Conservation (phyloP, 768 basidiomycete genomes). For the Dentipellis fragilis region DNA sequence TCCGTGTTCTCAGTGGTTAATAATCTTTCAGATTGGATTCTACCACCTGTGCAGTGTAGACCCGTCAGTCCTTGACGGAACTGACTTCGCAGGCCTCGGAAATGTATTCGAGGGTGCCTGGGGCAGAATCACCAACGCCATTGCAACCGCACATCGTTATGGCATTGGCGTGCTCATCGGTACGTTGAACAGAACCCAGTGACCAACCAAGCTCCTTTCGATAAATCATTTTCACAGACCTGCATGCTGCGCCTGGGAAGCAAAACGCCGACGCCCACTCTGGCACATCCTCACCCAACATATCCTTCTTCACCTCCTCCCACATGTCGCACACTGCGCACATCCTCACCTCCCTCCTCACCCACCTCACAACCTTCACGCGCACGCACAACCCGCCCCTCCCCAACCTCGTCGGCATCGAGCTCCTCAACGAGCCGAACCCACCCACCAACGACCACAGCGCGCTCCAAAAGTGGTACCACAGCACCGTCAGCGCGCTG, state of each 20-base stretch:
- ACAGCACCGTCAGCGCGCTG: slow-evolving; percentile 40
- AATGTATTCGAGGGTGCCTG: slow-evolving; percentile 57
- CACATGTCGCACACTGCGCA: slow-evolving; percentile 39
- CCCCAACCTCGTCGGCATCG: slow-evolving; percentile 42
- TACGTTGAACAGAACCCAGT: slow-evolving; percentile 19
- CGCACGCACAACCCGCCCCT: slow-evolving; percentile 25
- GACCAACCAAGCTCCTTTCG: background rate
- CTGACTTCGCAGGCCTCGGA: slow-evolving; percentile 49
- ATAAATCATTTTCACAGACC: slow-evolving; percentile 32
- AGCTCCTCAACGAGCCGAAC: slow-evolving; percentile 52
- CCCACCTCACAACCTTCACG: slow-evolving; percentile 26
- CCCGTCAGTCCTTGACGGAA: slow-evolving; percentile 45
- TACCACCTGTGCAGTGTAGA: slow-evolving; percentile 60
- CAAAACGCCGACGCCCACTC: slow-evolving; percentile 63
- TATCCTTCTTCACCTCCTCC: slow-evolving; percentile 38
- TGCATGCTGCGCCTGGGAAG: slow-evolving; percentile 68
- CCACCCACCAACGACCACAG: slow-evolving; percentile 32
- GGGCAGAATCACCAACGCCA: slow-evolving; percentile 48
- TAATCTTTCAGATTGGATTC: slow-evolving; percentile 48
- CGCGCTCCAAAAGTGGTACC: slow-evolving; percentile 55
- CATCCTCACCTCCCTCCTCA: slow-evolving; percentile 35
- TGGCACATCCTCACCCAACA: slow-evolving; percentile 40
- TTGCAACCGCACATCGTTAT: slow-evolving; percentile 42
- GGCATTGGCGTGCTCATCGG: slow-evolving; percentile 71
- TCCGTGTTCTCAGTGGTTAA: background rate